Percentiles rank a stretch among this genome's conserved stretches.
Conservation (phyloP, 1,284 basidiomycete species). For the Sanghuangporus weigelae region DNA sequence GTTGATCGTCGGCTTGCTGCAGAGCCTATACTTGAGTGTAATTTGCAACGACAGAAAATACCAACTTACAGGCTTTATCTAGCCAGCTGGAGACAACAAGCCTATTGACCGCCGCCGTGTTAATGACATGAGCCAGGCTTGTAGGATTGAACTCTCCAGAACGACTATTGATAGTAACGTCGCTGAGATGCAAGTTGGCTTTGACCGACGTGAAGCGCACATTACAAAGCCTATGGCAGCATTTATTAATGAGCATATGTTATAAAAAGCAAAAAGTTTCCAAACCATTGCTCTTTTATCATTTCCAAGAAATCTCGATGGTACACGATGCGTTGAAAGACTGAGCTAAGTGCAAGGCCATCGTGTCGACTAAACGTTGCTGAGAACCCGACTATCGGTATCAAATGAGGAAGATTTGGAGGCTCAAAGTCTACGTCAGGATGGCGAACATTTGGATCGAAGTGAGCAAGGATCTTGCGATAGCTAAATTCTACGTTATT, state of each 20-base stretch:
- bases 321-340: slow-evolving; percentile 91
- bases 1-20: slow-evolving; percentile 73
- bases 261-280: neutral
- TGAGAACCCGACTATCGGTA: slow-evolving; percentile 92
- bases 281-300: slow-evolving; percentile 88
- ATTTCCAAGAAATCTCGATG: slow-evolving; percentile 91
- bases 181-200: slow-evolving; percentile 64
- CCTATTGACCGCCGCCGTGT: slow-evolving; percentile 70
- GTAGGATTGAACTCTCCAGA: slow-evolving; percentile 79
- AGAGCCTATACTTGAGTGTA: slow-evolving; percentile 2
- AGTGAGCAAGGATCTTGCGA: slow-evolving; percentile 71
- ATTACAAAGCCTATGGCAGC: slow-evolving; percentile 65
- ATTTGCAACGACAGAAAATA: slow-evolving; percentile 4
- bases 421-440: slow-evolving; percentile 40
- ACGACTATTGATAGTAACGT: slow-evolving; percentile 57
- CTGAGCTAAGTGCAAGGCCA: slow-evolving; percentile 81
- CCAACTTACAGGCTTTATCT: slow-evolving; percentile 62
- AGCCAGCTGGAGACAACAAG: slow-evolving; percentile 79
- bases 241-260: neutral
- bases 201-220: slow-evolving; percentile 80
- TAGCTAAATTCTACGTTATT: slow-evolving; percentile 45
- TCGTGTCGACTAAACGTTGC: slow-evolving; percentile 95
- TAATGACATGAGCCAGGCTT: slow-evolving; percentile 74
- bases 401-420: slow-evolving; percentile 37
- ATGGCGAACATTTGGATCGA: slow-evolving; percentile 56